Conservation (phyloP, 2,329 filamentous ascomycete species). For the Pseudogymnoascus sp. region DNA sequence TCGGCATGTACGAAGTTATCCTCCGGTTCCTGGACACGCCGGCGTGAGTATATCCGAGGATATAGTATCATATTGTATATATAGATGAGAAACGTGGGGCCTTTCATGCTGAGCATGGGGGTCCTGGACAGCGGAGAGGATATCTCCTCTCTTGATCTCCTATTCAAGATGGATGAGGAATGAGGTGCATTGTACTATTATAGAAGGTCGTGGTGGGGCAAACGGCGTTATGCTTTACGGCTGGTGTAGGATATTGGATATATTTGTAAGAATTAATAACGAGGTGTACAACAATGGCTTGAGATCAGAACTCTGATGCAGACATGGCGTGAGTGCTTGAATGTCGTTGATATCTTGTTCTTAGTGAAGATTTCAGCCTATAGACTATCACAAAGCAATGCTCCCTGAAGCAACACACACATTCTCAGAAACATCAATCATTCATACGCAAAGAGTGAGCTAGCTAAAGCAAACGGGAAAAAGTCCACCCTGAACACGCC, state of each 20-base stretch:
- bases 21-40: conserved; percentile 29
- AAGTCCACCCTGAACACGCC: conserved; percentile 1
- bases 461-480: conserved; percentile 1
- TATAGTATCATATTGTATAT: conserved; percentile 9
- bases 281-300: background rate
- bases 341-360: background rate
- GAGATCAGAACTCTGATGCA: background rate
- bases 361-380: background rate
- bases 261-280: conserved; percentile 7
- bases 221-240: conserved; percentile 8
- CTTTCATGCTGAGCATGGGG: conserved; percentile 1
- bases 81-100: conserved; percentile 1
- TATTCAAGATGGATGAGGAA: conserved; percentile 7
- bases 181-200: conserved; percentile 5
- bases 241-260: conserved; percentile 7
- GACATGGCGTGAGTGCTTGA: background rate
- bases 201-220: background rate
- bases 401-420: background rate
- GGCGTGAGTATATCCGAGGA: conserved; percentile 13
- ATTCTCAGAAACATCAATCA: background rate
- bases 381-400: background rate
- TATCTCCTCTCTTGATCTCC: conserved; percentile 8
- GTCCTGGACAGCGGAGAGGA: background rate
- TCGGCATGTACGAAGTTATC: conserved; percentile 63
- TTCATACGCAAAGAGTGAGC: background rate